Percentiles rank a stretch among this genome's conserved stretches.
Evolutionary conservation across 495 filamentous ascomycete genomes (phyloP).

Genomic region (Elasticomyces elasticus): DNA sequence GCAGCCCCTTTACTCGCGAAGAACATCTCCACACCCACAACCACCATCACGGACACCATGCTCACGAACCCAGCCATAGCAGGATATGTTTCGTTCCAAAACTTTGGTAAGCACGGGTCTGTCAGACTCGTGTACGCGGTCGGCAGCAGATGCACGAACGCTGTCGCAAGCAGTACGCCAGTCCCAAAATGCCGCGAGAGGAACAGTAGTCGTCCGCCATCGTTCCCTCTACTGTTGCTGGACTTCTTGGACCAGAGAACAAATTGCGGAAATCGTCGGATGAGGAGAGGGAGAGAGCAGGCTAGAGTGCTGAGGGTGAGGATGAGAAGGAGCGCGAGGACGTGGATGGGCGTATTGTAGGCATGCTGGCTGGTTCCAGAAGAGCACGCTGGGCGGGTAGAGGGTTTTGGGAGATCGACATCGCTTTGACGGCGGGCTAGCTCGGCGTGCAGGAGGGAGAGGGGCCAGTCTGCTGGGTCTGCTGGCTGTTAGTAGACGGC

Average conservation of each 20-base stretch:
- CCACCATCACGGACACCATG: slow-evolving; percentile 33
- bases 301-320: slow-evolving; percentile 26
- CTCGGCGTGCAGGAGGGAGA: slow-evolving; percentile 28
- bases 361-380: slow-evolving; percentile 19
- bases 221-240: too few species aligned
- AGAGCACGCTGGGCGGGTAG: slow-evolving; percentile 26
- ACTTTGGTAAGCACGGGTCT: slow-evolving; percentile 36
- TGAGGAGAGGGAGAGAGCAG: slow-evolving; percentile 37
- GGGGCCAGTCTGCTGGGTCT: slow-evolving; percentile 2
- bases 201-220: slow-evolving; percentile 36
- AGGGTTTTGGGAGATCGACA: too few species aligned
- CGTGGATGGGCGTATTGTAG: slow-evolving; percentile 36
- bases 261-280: slow-evolving; percentile 34
- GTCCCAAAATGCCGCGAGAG: slow-evolving; percentile 40
- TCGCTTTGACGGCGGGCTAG: slow-evolving; percentile 27
- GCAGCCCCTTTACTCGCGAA: slow-evolving; percentile 34
- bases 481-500: background rate
- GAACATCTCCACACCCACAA: slow-evolving; percentile 40
- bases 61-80: slow-evolving; percentile 38
- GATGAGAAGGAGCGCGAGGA: slow-evolving; percentile 35
- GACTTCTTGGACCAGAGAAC: too few species aligned
- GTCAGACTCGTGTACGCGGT: slow-evolving; percentile 37
- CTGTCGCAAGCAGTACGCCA: slow-evolving; percentile 41
- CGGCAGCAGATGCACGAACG: slow-evolving; percentile 39
- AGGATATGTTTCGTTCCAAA: slow-evolving; percentile 38